These are phyloP conservation scores for Allomyces arbusculus DNA, from an alignment of 192 early-diverging fungal species.

Conservation along the genomic window DNA sequence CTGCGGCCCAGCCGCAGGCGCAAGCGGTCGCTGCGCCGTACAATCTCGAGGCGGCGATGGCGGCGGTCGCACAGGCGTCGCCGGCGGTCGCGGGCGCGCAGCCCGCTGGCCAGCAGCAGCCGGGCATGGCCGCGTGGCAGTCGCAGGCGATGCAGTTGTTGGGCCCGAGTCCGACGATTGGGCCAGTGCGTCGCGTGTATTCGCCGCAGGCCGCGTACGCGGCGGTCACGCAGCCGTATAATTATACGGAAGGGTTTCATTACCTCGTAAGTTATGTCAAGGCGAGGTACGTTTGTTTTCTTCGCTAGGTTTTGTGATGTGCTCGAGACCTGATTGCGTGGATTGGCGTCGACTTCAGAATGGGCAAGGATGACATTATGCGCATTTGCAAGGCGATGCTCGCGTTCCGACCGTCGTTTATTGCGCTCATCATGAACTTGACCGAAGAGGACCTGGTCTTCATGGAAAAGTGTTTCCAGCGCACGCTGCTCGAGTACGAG, in stretches of 20 bases:
- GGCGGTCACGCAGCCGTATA: constrained; percentile 58
- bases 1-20: neutral
- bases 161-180: neutral
- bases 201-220: constrained; percentile 54
- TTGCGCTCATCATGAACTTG: constrained; percentile 83
- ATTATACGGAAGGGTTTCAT: constrained; percentile 86
- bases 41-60: neutral
- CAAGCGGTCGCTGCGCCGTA: neutral
- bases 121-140: constrained; percentile 12
- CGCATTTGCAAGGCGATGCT: constrained; percentile 73
- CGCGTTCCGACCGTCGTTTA: constrained; percentile 76
- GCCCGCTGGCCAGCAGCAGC: constrained; percentile 2
- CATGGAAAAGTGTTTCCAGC: constrained; percentile 91
- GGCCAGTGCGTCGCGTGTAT: constrained; percentile 14
- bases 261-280: constrained; percentile 65
- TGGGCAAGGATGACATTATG: constrained; percentile 73
- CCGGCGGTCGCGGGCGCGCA: constrained; percentile 2
- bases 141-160: constrained; percentile 4
- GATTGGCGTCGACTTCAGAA: constrained; percentile 19
- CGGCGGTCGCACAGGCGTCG: constrained; percentile 4
- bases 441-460: constrained; percentile 84
- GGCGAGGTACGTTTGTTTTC: constrained; percentile 24
- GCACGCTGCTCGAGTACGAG: constrained; percentile 83
- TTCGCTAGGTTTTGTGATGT: too few species aligned
- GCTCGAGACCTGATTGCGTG: neutral